phyloP scores from a whole-genome alignment of 2,329 filamentous ascomycete species.

The Grosmannia huntii region DNA sequence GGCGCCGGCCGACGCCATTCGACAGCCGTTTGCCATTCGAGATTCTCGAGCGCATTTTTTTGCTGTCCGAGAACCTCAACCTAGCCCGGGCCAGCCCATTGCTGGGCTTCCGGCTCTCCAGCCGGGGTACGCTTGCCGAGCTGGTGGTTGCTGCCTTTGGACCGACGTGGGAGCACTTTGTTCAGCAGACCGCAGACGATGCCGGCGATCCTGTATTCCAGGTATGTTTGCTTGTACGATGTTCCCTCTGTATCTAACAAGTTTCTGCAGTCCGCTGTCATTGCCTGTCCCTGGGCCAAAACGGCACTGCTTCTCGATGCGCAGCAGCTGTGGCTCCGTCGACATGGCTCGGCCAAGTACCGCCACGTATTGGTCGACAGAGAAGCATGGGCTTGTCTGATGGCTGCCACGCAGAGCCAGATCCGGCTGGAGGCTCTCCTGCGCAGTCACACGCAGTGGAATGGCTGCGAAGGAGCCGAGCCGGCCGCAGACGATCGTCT shows the following conservation, averaged over 20 bases:
- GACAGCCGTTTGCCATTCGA: conserved; percentile 30
- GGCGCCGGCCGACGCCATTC: neutral
- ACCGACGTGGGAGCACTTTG: conserved; percentile 24
- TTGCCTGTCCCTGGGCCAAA: conserved; percentile 9
- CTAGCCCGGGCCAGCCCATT: conserved; percentile 30
- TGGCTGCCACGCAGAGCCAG: neutral
- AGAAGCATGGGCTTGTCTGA: neutral
- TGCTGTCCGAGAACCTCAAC: conserved; percentile 34
- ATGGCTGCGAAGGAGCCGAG: neutral
- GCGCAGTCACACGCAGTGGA: neutral
- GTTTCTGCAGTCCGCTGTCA: neutral
- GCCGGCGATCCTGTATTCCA: conserved; percentile 16
- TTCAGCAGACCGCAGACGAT: conserved; percentile 7
- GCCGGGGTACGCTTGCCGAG: conserved; percentile 18
- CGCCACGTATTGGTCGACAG: neutral
- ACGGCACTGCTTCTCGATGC: conserved; percentile 10
- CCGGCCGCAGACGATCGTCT: neutral
- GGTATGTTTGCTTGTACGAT: conserved; percentile 16
- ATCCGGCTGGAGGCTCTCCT: neutral
- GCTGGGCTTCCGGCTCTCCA: conserved; percentile 34
- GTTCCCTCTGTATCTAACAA: neutral
- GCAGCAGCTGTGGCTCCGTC: conserved; percentile 9
- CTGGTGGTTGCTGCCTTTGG: conserved; percentile 25
- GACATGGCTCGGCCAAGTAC: neutral
- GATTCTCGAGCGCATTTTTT: conserved; percentile 39